Conservation (phyloP, 1,284 basidiomycete genomes). For the Rhodotorula sp. region DNA sequence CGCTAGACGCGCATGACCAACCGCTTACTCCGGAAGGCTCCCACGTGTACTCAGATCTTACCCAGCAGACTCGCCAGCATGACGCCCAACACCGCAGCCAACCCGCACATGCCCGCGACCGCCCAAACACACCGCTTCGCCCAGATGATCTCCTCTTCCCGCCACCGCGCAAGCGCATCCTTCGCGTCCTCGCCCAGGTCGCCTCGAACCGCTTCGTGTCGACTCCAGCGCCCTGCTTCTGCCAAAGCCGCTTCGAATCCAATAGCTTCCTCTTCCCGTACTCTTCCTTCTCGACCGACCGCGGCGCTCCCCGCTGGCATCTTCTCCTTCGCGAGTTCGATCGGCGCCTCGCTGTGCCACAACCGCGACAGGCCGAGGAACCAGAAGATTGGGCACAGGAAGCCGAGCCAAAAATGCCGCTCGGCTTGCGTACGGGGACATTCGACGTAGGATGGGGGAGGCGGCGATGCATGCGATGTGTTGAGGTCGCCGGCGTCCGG, state of each 20-base stretch:
- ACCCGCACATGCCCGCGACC: not conserved
- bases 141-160: constrained; percentile 29
- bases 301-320: not conserved
- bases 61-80: constrained; percentile 4
- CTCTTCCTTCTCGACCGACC: not conserved
- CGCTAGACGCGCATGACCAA: no score
- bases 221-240: no score
- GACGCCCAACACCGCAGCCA: not conserved
- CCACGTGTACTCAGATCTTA: not conserved
- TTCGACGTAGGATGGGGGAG: constrained; percentile 14
- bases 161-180: constrained; percentile 11
- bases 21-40: no score
- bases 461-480: not conserved
- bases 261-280: not conserved
- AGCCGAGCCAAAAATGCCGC: constrained; percentile 19
- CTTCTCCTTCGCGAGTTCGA: not conserved
- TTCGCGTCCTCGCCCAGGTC: not conserved
- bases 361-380: constrained; percentile 4
- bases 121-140: constrained; percentile 23
- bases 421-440: constrained; percentile 21
- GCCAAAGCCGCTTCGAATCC: not conserved
- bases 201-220: no score
- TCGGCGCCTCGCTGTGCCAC: not conserved
- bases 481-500: not conserved
- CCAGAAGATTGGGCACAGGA: constrained; percentile 19